Evolutionary conservation across 2,329 filamentous ascomycete genomes (phyloP), one percentile per base, ranked within the genome.

Genomic region (Acarospora socialis): DNA sequence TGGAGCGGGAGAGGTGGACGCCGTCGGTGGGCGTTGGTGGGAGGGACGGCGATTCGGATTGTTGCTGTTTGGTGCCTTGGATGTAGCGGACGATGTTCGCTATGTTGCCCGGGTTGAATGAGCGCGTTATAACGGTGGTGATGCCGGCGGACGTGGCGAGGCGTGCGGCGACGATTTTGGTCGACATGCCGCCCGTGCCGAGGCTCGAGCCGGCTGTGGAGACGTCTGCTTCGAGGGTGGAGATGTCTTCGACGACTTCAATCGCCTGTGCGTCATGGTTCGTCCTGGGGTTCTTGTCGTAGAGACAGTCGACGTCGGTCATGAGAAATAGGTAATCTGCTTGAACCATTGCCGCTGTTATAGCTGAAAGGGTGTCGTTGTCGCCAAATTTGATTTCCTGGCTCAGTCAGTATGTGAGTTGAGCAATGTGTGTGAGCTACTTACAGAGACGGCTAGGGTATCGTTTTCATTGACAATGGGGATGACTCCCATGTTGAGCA

Each of bases 381-480:
- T 98, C 90, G 44, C 90, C 90, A 51, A 98, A 98, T 64, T 95
- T 95, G 61, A 98, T 98, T 68, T 98, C 90, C 51, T 61, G 33
- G 8, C 21, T 16, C 5, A 13, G 22, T 14, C 17, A 36, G 31
- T 34, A 39, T 8, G 7, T 27, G 14, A 35, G 15, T 15, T 17
- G 20, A 12, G 10, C 9, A 28, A 14, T 14, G 4, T 13, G n/a
- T 23, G 9, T n/a, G 28, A 16, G 23, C 12, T 27, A 38, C 57
- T 18, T 57, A 66, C 62, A 26, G 87, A 81, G 43, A 98, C 90
- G 15, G 86, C 83, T 33, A 98, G 63, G 3, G 90, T 98, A 55
- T 98, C 90, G 56, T 98, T 98, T 59, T 98, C 90, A 49, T 98
- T 98, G 42, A 98, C 90, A 47, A 98, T 94, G 7, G 90, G 90